Evolutionary conservation across 176 grass and related monocot genomes (phyloP), one percentile per base, ranked within the genome.

Genomic region (Triticum turgidum): DNA sequence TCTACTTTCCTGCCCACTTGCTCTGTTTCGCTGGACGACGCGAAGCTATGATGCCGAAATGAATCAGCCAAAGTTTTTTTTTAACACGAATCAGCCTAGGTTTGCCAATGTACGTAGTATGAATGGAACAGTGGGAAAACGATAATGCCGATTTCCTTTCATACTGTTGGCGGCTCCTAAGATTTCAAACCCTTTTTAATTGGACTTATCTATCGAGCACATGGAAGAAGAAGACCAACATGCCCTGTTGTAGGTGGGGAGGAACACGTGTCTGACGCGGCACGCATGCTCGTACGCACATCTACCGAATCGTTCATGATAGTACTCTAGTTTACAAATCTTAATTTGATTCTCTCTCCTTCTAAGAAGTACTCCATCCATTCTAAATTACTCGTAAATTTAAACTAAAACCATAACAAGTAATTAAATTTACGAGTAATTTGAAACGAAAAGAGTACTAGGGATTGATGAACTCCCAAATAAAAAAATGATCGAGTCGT

Each of bases 1-100:
- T 75, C 42, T 83, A 69, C 42, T 83, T 73, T 83, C n/a, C 7
- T 13, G 70, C 33, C 30, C 30, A 14, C 34, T 25, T 83, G 69
- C 52, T 30, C 81, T 74, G 81, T 72, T 73, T 72, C 27, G 30
- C 45, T 51, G 12, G 3, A 14, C 14, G 45, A 49, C 14, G 45
- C 12, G 45, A 51, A 51, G 15, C 47, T 0, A 51, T 51, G 12
- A 15, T 51, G 47, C 4, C 47, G 47, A 51, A 51, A 51, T 51
- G 47, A 51, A 51, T 51, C 47, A 51, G 47, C 47, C 13, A 2
- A 51, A 51, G 47, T 51, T 51, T 15, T 37, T 15, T 51, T 49
- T 49, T 0, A 51, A 51, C 47, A 51, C 47, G 52, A 59, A 59
- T 21, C 54, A 59, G 54, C 54, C 54, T 59, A 59, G 2, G 54